phyloP scores from a whole-genome alignment of 2,329 filamentous ascomycete species.

The Diaporthe capsici region DNA sequence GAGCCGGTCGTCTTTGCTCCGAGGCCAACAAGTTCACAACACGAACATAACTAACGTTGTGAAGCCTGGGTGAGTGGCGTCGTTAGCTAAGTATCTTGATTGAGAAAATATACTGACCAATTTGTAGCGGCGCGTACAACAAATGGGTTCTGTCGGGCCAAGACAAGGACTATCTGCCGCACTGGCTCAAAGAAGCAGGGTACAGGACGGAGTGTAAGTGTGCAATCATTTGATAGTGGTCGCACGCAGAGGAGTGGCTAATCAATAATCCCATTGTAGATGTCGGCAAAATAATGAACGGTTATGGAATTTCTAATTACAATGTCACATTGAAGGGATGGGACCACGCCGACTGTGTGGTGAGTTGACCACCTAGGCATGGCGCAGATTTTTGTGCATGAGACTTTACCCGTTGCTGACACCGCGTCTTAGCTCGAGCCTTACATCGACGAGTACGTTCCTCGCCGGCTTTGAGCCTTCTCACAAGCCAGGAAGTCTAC shows the following conservation, averaged over 20 bases:
- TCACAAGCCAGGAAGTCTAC: not conserved
- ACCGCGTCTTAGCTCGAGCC: conserved; percentile 45
- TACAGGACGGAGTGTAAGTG: conserved; percentile 59
- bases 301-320: conserved; percentile 58
- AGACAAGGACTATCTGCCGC: conserved; percentile 58
- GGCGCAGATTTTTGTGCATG: not conserved
- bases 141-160: conserved; percentile 59
- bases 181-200: conserved; percentile 59
- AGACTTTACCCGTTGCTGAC: not conserved
- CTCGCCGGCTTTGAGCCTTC: not conserved
- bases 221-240: not conserved
- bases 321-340: conserved; percentile 50
- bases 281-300: conserved; percentile 60
- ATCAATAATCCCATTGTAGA: conserved; percentile 35
- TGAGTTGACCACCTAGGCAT: conserved; percentile 27
- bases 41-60: conserved; percentile 52
- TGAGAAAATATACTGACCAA: not conserved
- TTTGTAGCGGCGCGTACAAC: conserved; percentile 53
- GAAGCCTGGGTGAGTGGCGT: conserved; percentile 48
- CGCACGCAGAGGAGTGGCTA: too few species aligned
- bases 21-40: conserved; percentile 48
- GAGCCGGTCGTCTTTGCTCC: conserved; percentile 45
- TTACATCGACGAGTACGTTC: conserved; percentile 45
- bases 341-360: conserved; percentile 45
- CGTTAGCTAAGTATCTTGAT: conserved; percentile 1